These are phyloP conservation scores for Triglochin maritima DNA, from an alignment of 106 monocot genomes.

Conservation along the genomic window DNA sequence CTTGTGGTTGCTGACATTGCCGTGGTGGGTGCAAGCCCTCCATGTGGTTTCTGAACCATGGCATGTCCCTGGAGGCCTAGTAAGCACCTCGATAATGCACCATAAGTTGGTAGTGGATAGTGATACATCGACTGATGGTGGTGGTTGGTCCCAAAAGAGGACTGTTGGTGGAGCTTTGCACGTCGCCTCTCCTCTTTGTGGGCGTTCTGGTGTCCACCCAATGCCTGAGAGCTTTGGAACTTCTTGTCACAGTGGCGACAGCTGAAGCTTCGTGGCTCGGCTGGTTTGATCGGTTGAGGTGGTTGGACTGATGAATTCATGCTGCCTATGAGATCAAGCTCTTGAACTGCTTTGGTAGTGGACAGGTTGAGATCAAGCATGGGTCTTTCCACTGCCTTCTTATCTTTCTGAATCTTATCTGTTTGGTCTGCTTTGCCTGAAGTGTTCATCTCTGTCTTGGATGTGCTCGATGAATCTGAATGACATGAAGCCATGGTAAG, in stretches of 20 bases:
- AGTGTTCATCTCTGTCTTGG: slow-evolving; percentile 1
- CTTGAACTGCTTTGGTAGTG: background rate
- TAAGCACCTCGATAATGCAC: background rate
- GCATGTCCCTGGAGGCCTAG: background rate
- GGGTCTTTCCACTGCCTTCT: background rate
- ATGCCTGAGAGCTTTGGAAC: slow-evolving; percentile 6
- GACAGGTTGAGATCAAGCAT: no score
- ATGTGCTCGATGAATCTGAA: slow-evolving; percentile 1
- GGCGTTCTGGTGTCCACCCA: slow-evolving; percentile 7
- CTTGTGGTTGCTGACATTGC: no score
- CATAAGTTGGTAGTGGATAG: background rate
- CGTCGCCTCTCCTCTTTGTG: background rate
- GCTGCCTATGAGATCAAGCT: slow-evolving; percentile 4
- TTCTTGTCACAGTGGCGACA: slow-evolving; percentile 5
- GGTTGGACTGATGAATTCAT: background rate
- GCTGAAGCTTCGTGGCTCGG: background rate
- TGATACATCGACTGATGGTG: background rate
- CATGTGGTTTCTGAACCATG: slow-evolving; percentile 1
- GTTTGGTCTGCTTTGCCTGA: background rate
- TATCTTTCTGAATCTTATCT: background rate
- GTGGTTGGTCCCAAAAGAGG: background rate
- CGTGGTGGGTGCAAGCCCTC: background rate
- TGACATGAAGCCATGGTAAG: slow-evolving; percentile 2
- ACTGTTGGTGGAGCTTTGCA: background rate
- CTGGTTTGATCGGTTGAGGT: background rate